Conservation (phyloP, 2,329 filamentous ascomycete species). For the Verticillium klebahnii region DNA sequence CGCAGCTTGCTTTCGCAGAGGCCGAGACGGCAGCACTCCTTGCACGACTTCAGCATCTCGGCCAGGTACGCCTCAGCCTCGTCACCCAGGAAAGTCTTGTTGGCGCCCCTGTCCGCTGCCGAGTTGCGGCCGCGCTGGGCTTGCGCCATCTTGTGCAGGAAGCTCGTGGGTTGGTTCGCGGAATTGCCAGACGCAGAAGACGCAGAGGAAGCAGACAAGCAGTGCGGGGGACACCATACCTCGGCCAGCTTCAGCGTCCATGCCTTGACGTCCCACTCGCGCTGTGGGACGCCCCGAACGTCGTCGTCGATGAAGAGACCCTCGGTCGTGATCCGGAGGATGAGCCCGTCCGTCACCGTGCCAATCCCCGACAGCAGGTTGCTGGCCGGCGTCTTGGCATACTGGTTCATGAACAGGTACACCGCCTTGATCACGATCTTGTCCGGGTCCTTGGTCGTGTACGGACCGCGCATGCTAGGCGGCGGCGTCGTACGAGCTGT, state of each 20-base stretch:
- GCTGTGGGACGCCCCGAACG: slow-evolving; percentile 81
- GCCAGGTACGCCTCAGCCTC: slow-evolving; percentile 62
- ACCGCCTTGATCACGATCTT: slow-evolving; percentile 96
- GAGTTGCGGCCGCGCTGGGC: slow-evolving; percentile 29
- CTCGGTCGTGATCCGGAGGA: slow-evolving; percentile 88
- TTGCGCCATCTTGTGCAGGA: slow-evolving; percentile 42
- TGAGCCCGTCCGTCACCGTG: slow-evolving; percentile 84
- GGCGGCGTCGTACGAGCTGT: slow-evolving; percentile 82
- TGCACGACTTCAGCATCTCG: slow-evolving; percentile 61
- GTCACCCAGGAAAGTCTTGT: slow-evolving; percentile 52
- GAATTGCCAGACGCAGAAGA: slow-evolving; percentile 29
- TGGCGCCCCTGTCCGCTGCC: slow-evolving; percentile 41
- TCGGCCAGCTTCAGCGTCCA: slow-evolving; percentile 95
- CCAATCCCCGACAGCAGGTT: slow-evolving; percentile 82
- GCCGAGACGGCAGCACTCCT: slow-evolving; percentile 55
- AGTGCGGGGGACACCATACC: slow-evolving; percentile 72
- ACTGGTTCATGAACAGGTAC: slow-evolving; percentile 87
- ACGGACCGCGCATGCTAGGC: slow-evolving; percentile 70
- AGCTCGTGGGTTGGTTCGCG: slow-evolving; percentile 32
- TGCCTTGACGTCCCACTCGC: slow-evolving; percentile 97
- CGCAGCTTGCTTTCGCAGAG: slow-evolving; percentile 40
- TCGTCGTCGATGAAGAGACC: slow-evolving; percentile 98
- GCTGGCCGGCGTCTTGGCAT: slow-evolving; percentile 82
- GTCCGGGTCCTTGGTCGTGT: slow-evolving; percentile 84
- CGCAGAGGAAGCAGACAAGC: slow-evolving; percentile 40